These are phyloP conservation scores for Zoysia japonica DNA, from an alignment of 176 grass and related monocot genomes.

Conservation along the genomic window DNA sequence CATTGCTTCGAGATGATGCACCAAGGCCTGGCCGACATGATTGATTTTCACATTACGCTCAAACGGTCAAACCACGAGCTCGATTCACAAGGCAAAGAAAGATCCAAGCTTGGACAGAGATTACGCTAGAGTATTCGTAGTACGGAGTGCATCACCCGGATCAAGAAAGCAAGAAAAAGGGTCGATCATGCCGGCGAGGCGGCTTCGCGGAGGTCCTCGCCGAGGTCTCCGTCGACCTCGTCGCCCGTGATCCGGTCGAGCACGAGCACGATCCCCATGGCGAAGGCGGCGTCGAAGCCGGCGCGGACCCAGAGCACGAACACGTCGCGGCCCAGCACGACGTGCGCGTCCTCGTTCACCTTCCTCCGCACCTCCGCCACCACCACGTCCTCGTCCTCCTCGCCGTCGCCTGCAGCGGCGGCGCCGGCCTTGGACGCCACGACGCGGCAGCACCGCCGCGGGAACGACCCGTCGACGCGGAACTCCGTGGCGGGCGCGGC, in stretches of 20 bases:
- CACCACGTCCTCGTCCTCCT: constrained; percentile 32
- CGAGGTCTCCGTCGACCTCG: constrained; percentile 48
- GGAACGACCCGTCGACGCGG: constrained; percentile 81
- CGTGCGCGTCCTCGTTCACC: constrained; percentile 74
- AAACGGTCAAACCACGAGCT: constrained; percentile 26
- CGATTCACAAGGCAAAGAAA: constrained; percentile 31
- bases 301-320: constrained; percentile 76
- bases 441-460: constrained; percentile 72
- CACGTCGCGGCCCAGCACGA: constrained; percentile 74
- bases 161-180: constrained; percentile 18
- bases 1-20: neutral
- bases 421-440: constrained; percentile 22
- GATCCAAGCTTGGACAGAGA: constrained; percentile 14
- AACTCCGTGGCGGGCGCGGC: constrained; percentile 41
- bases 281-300: constrained; percentile 74
- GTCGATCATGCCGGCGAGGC: constrained; percentile 31
- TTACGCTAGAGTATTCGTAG: neutral
- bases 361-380: constrained; percentile 80
- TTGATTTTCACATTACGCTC: constrained; percentile 3
- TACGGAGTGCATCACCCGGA: neutral
- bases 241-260: constrained; percentile 74
- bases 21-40: neutral
- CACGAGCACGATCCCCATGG: constrained; percentile 85
- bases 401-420: neutral
- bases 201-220: constrained; percentile 2